These are phyloP conservation scores for Tetradesmus lagerheimii DNA, from an alignment of 139 green algal genomes.

Conservation along the genomic window DNA sequence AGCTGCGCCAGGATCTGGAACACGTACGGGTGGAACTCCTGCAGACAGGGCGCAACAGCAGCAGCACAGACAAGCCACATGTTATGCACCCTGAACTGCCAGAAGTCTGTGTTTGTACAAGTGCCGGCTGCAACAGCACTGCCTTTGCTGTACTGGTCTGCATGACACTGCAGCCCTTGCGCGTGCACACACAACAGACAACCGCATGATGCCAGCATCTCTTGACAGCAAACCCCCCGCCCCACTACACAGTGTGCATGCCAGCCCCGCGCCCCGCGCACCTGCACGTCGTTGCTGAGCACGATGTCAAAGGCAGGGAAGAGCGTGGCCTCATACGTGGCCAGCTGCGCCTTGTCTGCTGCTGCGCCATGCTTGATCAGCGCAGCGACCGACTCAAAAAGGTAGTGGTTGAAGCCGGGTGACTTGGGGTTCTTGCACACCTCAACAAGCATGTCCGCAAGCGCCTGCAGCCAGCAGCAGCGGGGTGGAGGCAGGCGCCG, in stretches of 20 bases:
- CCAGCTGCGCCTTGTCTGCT: conserved; percentile 62
- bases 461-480: conserved; percentile 44
- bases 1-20: conserved; percentile 95
- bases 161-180: too few relatives aligned
- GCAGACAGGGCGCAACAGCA: conserved; percentile 5
- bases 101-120: too few relatives aligned
- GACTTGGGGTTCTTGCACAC: conserved; percentile 96
- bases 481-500: background rate
- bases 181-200: background rate
- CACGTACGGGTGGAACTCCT: conserved; percentile 93
- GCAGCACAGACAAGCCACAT: too few relatives aligned
- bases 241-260: background rate
- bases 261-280: background rate
- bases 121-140: too few relatives aligned
- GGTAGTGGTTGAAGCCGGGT: conserved; percentile 98
- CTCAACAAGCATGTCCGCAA: conserved; percentile 80
- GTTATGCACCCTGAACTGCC: too few relatives aligned
- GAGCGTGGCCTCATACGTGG: conserved; percentile 83
- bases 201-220: background rate
- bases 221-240: background rate
- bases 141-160: too few relatives aligned
- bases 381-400: conserved; percentile 96
- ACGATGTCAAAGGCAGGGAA: conserved; percentile 97
- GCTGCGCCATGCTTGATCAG: conserved; percentile 77
- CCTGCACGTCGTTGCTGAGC: conserved; percentile 86